Percentiles rank a stretch among this genome's conserved stretches.
Conservation (phyloP, 805 yeast species). For the Suhomyces faveliae region DNA sequence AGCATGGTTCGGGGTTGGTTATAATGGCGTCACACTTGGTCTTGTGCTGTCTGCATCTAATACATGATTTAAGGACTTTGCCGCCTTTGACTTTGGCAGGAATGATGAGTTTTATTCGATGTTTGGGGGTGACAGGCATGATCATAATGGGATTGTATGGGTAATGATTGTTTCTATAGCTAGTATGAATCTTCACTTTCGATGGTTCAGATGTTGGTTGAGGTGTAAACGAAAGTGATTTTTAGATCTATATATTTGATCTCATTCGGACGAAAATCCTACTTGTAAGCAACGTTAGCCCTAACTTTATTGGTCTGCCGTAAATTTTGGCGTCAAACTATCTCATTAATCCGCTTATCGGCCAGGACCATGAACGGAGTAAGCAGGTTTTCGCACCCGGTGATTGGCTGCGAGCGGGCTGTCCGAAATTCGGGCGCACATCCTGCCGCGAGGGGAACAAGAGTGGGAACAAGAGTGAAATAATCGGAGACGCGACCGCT, state of each 20-base stretch:
- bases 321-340: not conserved
- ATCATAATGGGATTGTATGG: slow-evolving; percentile 6
- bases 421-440: slow-evolving; percentile 7
- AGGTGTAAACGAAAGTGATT: not conserved
- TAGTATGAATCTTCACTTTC: too few relatives aligned
- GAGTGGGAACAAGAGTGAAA: too few relatives aligned
- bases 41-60: slow-evolving; percentile 64
- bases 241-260: not conserved
- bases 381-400: slow-evolving; percentile 2
- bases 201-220: too few relatives aligned
- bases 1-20: slow-evolving; percentile 55
- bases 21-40: slow-evolving; percentile 59
- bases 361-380: not conserved
- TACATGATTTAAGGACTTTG: slow-evolving; percentile 50
- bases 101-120: slow-evolving; percentile 12
- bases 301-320: not conserved
- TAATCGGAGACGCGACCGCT: not conserved
- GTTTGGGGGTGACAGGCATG: slow-evolving; percentile 13
- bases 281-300: slow-evolving; percentile 2
- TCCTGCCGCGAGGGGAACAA: slow-evolving; percentile 2
- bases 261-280: not conserved
- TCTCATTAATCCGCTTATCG: slow-evolving; percentile 10
- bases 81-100: slow-evolving; percentile 13
- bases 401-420: slow-evolving; percentile 9
- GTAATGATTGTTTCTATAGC: too few relatives aligned